phyloP scores from a whole-genome alignment of 1,284 basidiomycete species.

The Leccinum variabile region DNA sequence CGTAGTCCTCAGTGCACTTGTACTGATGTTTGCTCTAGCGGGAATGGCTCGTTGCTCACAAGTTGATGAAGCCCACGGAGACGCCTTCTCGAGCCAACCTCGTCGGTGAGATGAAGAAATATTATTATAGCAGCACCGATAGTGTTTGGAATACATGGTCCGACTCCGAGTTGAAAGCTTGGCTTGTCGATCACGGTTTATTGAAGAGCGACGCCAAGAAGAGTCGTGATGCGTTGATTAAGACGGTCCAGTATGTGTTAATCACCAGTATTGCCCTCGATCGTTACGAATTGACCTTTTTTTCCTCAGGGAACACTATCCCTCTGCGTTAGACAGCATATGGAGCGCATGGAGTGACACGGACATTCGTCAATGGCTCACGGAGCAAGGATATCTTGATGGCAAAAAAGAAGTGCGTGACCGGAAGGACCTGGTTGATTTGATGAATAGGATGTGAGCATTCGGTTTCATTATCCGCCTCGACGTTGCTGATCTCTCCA shows the following conservation, averaged over 20 bases:
- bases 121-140: conserved; percentile 68
- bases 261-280: no score
- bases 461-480: background rate
- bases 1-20: background rate
- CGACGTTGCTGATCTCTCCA: background rate
- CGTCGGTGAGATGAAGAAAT: conserved; percentile 68
- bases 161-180: conserved; percentile 63
- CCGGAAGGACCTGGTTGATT: conserved; percentile 69
- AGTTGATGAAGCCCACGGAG: conserved; percentile 35
- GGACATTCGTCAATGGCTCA: conserved; percentile 76
- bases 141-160: conserved; percentile 73
- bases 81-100: conserved; percentile 59
- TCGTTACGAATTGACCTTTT: background rate
- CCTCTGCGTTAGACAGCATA: conserved; percentile 63
- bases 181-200: conserved; percentile 72
- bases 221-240: conserved; percentile 73
- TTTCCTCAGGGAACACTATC: conserved; percentile 67
- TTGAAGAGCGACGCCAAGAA: conserved; percentile 72
- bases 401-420: conserved; percentile 59
- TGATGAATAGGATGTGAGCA: conserved; percentile 66
- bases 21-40: conserved; percentile 43
- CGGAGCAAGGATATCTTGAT: conserved; percentile 69
- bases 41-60: conserved; percentile 81
- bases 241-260: conserved; percentile 58
- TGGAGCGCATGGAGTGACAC: conserved; percentile 79